Conservation (phyloP, 1,284 basidiomycete species). For the Phlebopus sp. region DNA sequence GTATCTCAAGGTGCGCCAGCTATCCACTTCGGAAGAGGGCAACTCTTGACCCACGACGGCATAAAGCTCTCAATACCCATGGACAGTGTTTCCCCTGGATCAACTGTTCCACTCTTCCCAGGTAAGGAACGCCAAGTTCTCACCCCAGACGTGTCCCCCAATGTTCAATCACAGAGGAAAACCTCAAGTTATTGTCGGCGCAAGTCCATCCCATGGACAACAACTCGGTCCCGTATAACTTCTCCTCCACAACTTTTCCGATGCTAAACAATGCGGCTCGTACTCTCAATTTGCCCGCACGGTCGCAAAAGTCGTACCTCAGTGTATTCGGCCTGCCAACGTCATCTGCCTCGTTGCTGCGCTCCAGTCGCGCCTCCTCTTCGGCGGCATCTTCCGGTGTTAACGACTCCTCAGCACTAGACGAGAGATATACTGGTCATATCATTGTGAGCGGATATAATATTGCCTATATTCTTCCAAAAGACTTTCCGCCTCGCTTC, state of each 20-base stretch:
- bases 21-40: not conserved
- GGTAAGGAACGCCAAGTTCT: constrained; percentile 39
- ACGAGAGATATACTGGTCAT: constrained; percentile 66
- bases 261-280: constrained; percentile 65
- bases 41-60: constrained; percentile 4
- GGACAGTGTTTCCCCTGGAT: constrained; percentile 60
- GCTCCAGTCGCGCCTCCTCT: constrained; percentile 37
- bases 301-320: constrained; percentile 57
- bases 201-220: constrained; percentile 72
- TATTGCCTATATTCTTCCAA: constrained; percentile 74
- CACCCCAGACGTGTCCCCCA: constrained; percentile 5
- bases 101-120: constrained; percentile 68
- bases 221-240: constrained; percentile 68
- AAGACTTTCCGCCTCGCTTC: constrained; percentile 55
- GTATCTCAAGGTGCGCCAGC: constrained; percentile 64
- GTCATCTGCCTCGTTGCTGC: constrained; percentile 31
- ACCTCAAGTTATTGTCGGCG: constrained; percentile 66
- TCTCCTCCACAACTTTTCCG: constrained; percentile 60
- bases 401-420: constrained; percentile 41
- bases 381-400: constrained; percentile 26
- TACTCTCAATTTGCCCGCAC: constrained; percentile 62
- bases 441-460: constrained; percentile 74
- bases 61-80: constrained; percentile 63
- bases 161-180: constrained; percentile 55
- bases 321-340: constrained; percentile 48